A percentile compares a stretch with the other conserved stretches of the same genome.
Conservation (phyloP, 2,329 filamentous ascomycete species). For the Rhexocercosporidium sp. region DNA sequence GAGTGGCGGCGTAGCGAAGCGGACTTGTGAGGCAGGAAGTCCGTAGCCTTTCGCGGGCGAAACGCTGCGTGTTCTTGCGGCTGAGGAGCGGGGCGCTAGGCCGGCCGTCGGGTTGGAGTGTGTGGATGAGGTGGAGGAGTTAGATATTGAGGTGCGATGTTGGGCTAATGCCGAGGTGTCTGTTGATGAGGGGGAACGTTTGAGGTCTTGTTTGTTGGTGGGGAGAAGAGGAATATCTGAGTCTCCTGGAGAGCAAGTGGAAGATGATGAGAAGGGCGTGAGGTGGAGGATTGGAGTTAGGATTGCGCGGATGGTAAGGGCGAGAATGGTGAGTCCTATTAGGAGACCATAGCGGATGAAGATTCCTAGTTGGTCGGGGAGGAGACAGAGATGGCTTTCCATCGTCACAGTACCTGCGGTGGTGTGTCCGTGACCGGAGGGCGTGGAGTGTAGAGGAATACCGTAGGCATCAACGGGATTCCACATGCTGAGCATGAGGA, state of each 20-base stretch:
- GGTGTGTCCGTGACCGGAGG: conserved; percentile 39
- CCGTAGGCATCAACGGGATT: conserved; percentile 78
- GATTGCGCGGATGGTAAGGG: conserved; percentile 59
- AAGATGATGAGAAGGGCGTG: conserved; percentile 31
- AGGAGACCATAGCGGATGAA: conserved; percentile 80
- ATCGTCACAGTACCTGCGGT: conserved; percentile 62
- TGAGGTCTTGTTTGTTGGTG: conserved; percentile 30
- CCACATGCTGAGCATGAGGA: conserved; percentile 87
- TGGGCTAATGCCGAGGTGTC: conserved; percentile 1
- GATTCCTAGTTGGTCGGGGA: conserved; percentile 85
- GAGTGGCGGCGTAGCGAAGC: conserved; percentile 30
- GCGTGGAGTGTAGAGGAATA: conserved; percentile 47
- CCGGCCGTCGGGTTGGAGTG: conserved; percentile 29
- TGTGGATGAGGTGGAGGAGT: conserved; percentile 40
- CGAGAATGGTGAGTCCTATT: conserved; percentile 56
- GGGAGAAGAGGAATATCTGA: conserved; percentile 33
- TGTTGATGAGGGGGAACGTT: conserved; percentile 19
- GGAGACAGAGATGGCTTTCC: conserved; percentile 87
- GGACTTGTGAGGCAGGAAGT: conserved; percentile 31
- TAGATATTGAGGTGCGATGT: conserved; percentile 20
- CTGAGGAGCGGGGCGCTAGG: conserved; percentile 37
- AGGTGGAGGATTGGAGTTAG: conserved; percentile 61
- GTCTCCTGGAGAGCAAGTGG: conserved; percentile 9
- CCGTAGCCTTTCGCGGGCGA: conserved; percentile 41
- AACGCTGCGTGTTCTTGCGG: conserved; percentile 36